Evolutionary conservation across 805 yeast genomes (phyloP).

Genomic region (Ascoidea rubescens): DNA sequence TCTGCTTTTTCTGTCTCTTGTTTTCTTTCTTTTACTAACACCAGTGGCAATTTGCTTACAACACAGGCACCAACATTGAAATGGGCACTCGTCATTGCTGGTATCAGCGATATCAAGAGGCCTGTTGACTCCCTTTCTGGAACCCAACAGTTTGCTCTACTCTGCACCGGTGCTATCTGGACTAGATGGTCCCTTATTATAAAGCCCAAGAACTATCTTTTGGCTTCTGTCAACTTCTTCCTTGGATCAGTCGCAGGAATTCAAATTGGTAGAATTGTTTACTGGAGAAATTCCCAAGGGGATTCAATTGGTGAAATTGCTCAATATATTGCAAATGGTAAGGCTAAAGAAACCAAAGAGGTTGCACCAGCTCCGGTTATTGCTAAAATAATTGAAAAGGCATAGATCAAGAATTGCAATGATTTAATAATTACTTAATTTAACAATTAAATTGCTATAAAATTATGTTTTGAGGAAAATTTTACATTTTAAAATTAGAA

Average conservation of each 20-base stretch:
- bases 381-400: too few species aligned
- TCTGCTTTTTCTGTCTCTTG: neutral
- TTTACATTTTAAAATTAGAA: too few species aligned
- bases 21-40: neutral
- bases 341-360: neutral
- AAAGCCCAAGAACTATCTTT: conserved; percentile 69
- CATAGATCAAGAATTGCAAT: too few species aligned
- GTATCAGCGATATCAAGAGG: conserved; percentile 71
- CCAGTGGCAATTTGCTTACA: conserved; percentile 1
- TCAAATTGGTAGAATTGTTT: conserved; percentile 61
- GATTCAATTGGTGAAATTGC: conserved; percentile 44
- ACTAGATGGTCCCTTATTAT: conserved; percentile 96
- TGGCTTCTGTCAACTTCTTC: conserved; percentile 92
- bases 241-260: conserved; percentile 79
- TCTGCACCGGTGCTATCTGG: conserved; percentile 92
- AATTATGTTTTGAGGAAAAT: too few species aligned
- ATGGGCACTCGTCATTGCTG: conserved; percentile 91
- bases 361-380: neutral
- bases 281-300: conserved; percentile 52
- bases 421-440: too few species aligned
- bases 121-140: conserved; percentile 90
- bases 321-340: conserved; percentile 44
- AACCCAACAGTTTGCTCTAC: conserved; percentile 48
- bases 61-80: conserved; percentile 16
- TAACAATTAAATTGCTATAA: too few species aligned